Percentiles rank a stretch among this genome's conserved stretches.
Conservation (phyloP, 2,329 filamentous ascomycete species). For the Cercospora canescens region DNA sequence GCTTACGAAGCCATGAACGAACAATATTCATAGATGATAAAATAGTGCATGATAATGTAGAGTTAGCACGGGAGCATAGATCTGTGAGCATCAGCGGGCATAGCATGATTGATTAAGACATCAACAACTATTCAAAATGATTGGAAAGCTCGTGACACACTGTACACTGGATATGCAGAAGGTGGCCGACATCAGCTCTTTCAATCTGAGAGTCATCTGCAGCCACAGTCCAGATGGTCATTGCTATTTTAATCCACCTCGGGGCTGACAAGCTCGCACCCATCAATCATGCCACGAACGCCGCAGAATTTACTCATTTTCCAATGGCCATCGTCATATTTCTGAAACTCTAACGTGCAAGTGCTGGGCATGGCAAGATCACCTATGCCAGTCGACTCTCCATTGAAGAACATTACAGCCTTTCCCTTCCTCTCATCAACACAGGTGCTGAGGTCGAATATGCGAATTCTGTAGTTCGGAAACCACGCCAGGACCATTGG, state of each 20-base stretch:
- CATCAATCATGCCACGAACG: neutral
- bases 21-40: neutral
- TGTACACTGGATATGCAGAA: no score
- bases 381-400: neutral
- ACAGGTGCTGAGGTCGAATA: neutral
- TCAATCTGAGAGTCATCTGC: no score
- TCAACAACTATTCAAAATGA: no score
- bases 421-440: neutral
- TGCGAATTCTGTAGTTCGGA: neutral
- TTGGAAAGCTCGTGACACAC: no score
- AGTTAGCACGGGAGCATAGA: neutral
- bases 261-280: neutral
- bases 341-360: neutral
- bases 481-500: neutral
- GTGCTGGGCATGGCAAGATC: neutral
- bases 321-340: neutral
- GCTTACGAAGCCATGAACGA: conserved; percentile 25
- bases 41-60: conserved; percentile 1
- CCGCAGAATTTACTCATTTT: neutral
- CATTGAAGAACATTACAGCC: neutral
- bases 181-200: no score
- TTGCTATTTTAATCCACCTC: neutral
- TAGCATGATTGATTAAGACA: neutral
- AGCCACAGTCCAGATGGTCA: neutral
- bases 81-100: neutral